Base-by-base conservation (phyloP, 176 grass and related monocot species). In the Juncus effusus region DNA sequence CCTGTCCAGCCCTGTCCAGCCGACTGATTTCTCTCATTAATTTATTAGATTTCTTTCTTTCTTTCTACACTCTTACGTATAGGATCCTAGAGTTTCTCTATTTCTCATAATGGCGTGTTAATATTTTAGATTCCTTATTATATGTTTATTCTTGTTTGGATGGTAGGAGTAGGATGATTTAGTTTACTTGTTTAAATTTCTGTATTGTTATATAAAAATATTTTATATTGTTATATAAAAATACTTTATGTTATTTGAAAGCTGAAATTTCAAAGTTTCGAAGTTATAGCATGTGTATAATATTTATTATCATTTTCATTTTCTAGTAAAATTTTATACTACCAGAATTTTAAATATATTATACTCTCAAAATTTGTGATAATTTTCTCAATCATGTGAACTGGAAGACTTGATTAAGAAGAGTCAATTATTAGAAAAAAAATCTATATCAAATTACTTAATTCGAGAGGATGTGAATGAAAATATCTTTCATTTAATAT, bases 1-100 rank as follows among this genome's bases (percentile, higher is more conserved):
- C 75, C 45, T 5, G 16, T 42, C 64, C 81, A 74, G 72, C 68
- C 67, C 44, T 57, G 53, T 68, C 69, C 19, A 28, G 19, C 19
- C 19, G 19, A 28, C 19, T 73, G 53, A 44, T 63, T 42, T 15
- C n/a, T 19, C 16, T 39, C 72, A 10, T 66, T 47, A 56, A 64
- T 61, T 76, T 69, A 58, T 56, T 71, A 7, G 10, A 58, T 61
- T 59, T 16, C 61, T 65, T 77, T 70, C n/a, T 68, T 39, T 50
- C 55, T 54, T 28, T 6, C 38, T 61, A 2, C 2, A 6, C 3
- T 63, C 14, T 64, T 15, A 13, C 61, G 8, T 3, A 50, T 16
- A 35, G 0, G 44, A 3, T 39, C 62, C n/a, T 65, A 10, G 7
- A 14, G 16, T 65, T 16, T 28, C 19, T 28, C 19, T 28, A 28